Evolutionary conservation across 306 rosid genomes (phyloP), one percentile per base, ranked within the genome.

Genomic region (Quercus bicolor): DNA sequence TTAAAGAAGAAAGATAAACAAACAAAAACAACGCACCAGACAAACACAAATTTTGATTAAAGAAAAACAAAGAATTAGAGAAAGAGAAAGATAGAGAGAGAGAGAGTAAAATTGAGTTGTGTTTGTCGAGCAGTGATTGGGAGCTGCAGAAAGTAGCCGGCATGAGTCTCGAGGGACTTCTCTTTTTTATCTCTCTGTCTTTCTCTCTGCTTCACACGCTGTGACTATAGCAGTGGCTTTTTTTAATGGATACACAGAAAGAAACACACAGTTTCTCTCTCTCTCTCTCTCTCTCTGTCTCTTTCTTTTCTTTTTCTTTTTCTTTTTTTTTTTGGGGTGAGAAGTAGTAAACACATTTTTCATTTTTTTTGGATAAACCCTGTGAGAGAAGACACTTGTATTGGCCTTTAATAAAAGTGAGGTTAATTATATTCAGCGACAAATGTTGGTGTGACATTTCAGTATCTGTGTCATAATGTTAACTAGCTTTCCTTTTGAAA

Each of bases 351-450:
- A 40, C 1, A 40, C 45, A 40, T 40, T 40, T 40, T 40, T 40
- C 11, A 8, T 40, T 37, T 40, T 33, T 37, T 37, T 37, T 2
- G 45, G 45, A 34, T 34, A 34, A 34, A 34, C 9, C 43, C 43
- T 34, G 43, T 34, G 48, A 23, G 26, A 37, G 16, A 14, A 21
- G 80, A 75, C 73, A 77, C 79, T 43, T 78, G 73, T 72, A 78
- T 43, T 10, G 57, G 81, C 10, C 87, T 87, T 86, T 90, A 76
- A 78, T 81, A 86, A 90, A 90, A 87, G 93, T 76, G 33, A 9
- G 6, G 24, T 55, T 72, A 68, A 73, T 74, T 74, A 80, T 79
- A 70, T 81, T 80, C 75, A 68, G 82, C 83, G 88, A 87, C 90
- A 87, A 76, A 72, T 77, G 60, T 72, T 75, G 84, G 84, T 83